Evolutionary conservation across 495 filamentous ascomycete species (phyloP), one percentile per base, ranked within the genome.

Genomic region (Annulohypoxylon stygium): DNA sequence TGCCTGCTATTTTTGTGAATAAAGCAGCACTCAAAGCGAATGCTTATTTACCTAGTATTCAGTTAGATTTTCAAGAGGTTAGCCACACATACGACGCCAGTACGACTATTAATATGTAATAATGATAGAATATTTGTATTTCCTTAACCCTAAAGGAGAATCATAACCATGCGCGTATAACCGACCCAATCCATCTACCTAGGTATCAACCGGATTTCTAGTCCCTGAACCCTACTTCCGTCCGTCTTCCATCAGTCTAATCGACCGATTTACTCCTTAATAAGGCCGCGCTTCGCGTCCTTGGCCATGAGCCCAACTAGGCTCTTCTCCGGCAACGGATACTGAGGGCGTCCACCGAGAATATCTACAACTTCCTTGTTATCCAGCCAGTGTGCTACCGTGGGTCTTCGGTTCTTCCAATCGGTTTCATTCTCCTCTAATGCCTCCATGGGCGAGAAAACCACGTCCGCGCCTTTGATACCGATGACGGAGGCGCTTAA

Each of bases 341-440:
- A 83, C 11, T 75, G 63, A 7, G 88, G 88, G 53, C 94, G 85
- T 3, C 94, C 96, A 41, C 91, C 93, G 34, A 99, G 80, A 10
- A 91, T 91, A 80, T 98, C 92, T 2, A 97, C 94, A 39, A 93
- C 90, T 23, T 89, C 84, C 83, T 93, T 94, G 76, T 97, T 83
- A 26, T 86, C 85, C 57, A 94, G 81, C 97, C 97, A 99, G 81
- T 92, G 95, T 66, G 94, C 94, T 4, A 89, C 78, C 81, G 90
- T 94, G 25, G 97, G 97, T 50, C 97, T 86, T 53, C 97, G 85
- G 74, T 94, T 91, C 66, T 88, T 85, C 97, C 97, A 99, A 83
- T 98, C 94, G 14, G 97, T 99, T 78, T 96, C 94, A 23, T 90
- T 89, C 51, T 86, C 88, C 80, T 98, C 96, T 26, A 91, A 83